Evolutionary conservation across 192 early-diverging fungal species (phyloP), one percentile per base, ranked within the genome.

Genomic region (Umbelopsis vinacea): DNA sequence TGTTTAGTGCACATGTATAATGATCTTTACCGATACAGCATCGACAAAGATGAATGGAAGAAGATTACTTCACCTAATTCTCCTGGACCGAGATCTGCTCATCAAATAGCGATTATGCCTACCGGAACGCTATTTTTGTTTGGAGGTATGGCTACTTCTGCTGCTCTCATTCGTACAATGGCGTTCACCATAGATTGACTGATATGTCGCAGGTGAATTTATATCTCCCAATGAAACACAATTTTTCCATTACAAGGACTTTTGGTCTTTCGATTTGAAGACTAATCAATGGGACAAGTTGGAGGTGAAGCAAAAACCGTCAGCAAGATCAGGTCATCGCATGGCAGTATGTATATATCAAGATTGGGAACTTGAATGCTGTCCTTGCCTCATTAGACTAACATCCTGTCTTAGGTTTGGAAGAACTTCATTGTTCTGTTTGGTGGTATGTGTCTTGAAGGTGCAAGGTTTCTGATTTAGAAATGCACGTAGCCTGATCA

Each of bases 31-130:
- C 76, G 84, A 43, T 71, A 71, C 37, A 88, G 87, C 73, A 87
- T 86, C 33, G 90, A 90, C 46, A 92, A 92, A 78, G 83, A 90
- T 37, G 91, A 90, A 71, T 92, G 91, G 91, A 76, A 84, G 24
- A 85, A 84, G 74, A 85, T 88, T 54, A 86, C 84, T 1, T 85
- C 82, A 0, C 88, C 92, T 9, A 87, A 90, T 70, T 74, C 81
- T 7, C 92, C 92, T 15, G 87, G 86, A 19, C 92, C 92, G 12
- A 78, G 92, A 12, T 89, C 85, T 3, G 87, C 88, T 5, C 92
- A 93, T 54, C 92, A 93, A 77, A 73, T 87, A 22, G 86, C 83
- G 35, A 83, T 85, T 66, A 86, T 84, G n/a, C 76, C 87, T 17
- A 74, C 83, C 23, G 90, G 90, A 40, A 81, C 83, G 4, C 74